These are phyloP conservation scores for Gardenia jasminoides DNA, from an alignment of 257 asterid genomes.

Conservation along the genomic window DNA sequence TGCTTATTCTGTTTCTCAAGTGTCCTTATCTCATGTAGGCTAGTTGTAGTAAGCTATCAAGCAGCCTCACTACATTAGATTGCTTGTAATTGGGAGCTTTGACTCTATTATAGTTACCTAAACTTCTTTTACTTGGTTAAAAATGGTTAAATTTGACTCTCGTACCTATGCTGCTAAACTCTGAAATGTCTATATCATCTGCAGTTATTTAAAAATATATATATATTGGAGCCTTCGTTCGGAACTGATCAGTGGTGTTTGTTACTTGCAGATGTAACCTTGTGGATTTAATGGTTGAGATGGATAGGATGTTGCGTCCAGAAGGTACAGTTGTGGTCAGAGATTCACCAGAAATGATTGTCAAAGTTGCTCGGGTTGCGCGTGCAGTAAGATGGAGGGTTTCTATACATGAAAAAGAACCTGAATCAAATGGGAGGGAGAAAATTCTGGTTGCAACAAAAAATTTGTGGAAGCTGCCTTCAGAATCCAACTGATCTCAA, in stretches of 20 bases:
- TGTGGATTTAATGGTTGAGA: conserved; percentile 94
- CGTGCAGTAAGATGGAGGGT: conserved; percentile 76
- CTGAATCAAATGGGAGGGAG: conserved; percentile 69
- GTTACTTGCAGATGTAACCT: conserved; percentile 72
- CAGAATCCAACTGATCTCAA: not conserved
- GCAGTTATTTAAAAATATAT: not conserved
- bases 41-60: not conserved
- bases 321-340: conserved; percentile 82
- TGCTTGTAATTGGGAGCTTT: not conserved
- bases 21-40: not conserved
- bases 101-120: not conserved
- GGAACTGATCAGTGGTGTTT: not conserved
- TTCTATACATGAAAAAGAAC: conserved; percentile 63
- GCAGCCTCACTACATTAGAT: not conserved
- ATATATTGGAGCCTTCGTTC: not conserved
- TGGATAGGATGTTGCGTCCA: conserved; percentile 88
- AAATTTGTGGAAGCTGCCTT: conserved; percentile 60
- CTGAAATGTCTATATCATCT: not conserved
- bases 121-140: not conserved
- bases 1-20: not conserved
- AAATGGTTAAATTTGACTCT: not conserved
- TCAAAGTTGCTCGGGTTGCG: conserved; percentile 57
- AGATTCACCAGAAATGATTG: conserved; percentile 77
- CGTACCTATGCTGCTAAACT: not conserved
- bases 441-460: conserved; percentile 74